These are phyloP conservation scores for Solanum piurae DNA, from an alignment of 257 asterid species.

Conservation along the genomic window DNA sequence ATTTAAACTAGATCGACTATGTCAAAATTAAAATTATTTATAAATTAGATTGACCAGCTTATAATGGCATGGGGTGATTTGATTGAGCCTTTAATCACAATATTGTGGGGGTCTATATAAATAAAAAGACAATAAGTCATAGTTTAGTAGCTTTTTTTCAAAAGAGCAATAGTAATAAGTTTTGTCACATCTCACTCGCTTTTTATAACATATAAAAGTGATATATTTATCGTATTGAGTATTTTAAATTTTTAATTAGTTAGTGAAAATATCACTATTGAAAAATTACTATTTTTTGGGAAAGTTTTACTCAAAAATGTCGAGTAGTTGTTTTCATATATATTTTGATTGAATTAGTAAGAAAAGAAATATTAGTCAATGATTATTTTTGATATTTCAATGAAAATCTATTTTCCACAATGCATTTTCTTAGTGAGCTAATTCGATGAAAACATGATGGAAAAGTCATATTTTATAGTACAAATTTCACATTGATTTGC, in stretches of 20 bases:
- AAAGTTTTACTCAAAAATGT: too few relatives aligned
- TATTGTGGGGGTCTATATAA: background rate
- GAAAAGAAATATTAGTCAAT: background rate
- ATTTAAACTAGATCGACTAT: background rate
- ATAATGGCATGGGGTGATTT: background rate
- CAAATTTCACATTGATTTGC: too few relatives aligned
- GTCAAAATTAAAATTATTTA: background rate
- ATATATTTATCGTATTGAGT: background rate
- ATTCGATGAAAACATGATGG: too few relatives aligned
- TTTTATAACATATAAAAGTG: background rate
- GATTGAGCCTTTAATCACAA: background rate
- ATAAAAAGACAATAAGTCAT: background rate
- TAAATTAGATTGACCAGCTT: too few relatives aligned
- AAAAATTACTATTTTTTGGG: too few relatives aligned
- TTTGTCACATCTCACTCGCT: constrained; percentile 10
- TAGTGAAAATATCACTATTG: background rate
- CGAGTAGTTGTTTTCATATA: too few relatives aligned
- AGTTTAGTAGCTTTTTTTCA: background rate
- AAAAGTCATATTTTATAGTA: background rate
- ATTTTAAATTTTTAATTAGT: background rate
- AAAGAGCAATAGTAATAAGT: background rate
- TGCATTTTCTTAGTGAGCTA: too few relatives aligned
- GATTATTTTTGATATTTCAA: too few relatives aligned
- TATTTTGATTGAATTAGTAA: background rate
- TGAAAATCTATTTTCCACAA: too few relatives aligned